phyloP scores from a whole-genome alignment of 495 filamentous ascomycete species.

The Delitschia confertaspora region DNA sequence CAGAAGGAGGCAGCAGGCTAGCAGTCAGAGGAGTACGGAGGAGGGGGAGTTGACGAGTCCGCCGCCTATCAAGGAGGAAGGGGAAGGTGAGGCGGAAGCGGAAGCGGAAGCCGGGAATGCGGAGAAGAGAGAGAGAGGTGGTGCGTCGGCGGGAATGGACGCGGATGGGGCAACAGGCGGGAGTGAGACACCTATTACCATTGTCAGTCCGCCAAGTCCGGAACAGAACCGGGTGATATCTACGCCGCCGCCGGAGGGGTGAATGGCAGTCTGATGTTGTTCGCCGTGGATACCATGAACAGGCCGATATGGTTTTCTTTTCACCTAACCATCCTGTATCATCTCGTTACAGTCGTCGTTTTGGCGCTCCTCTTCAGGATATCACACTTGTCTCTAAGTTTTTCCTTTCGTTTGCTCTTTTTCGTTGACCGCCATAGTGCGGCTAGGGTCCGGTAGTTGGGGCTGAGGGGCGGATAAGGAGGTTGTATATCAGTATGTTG shows the following conservation, averaged over 20 bases:
- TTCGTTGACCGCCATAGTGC: too few species aligned
- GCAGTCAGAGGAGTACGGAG: constrained; percentile 9
- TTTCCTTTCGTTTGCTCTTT: too few species aligned
- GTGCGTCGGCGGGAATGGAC: constrained; percentile 1
- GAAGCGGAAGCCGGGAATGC: constrained; percentile 20
- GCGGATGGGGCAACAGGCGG: neutral
- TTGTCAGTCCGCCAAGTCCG: constrained; percentile 31
- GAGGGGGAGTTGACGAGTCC: constrained; percentile 18
- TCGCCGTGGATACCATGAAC: too few species aligned
- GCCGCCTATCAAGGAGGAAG: constrained; percentile 20
- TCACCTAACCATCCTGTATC: too few species aligned
- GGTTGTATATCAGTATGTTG: too few species aligned
- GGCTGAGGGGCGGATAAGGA: too few species aligned
- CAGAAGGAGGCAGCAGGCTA: constrained; percentile 19
- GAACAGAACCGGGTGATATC: constrained; percentile 11
- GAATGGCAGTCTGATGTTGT: too few species aligned
- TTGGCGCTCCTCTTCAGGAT: too few species aligned
- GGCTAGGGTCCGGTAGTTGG: too few species aligned
- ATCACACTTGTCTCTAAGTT: too few species aligned
- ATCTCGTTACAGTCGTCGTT: too few species aligned
- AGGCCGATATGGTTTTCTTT: too few species aligned
- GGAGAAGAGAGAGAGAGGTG: constrained; percentile 5
- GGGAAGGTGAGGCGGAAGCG: constrained; percentile 19
- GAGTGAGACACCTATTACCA: constrained; percentile 24
- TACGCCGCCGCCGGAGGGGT: constrained; percentile 1